Base-by-base conservation (phyloP, 1,139 yeast species). In the Debaryomyces subglobosus region DNA sequence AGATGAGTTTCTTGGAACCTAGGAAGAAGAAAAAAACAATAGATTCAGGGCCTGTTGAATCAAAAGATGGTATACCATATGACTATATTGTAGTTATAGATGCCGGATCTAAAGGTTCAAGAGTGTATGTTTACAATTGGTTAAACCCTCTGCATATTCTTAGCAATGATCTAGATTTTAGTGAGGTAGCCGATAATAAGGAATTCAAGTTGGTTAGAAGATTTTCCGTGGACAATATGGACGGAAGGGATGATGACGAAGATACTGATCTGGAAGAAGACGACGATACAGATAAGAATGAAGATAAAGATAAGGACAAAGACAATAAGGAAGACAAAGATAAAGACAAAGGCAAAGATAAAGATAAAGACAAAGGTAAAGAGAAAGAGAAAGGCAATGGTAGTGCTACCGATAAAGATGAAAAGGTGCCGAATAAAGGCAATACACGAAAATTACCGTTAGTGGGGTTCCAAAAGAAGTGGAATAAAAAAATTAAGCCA, bases 31-130 rank as follows among this genome's bases (percentile, higher is more conserved):
- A 46, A 9, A 42, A 46, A 34, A 36, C 30, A 16, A 43, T 49
- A 23, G 49, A 54, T 18, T 49, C 62, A 1, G 75, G 74, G 3
- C 72, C 76, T 2, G 45, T 69, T 8, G 59, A 56, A 44, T 72
- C 75, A 39, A 57, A 63, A 6, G 63, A 72, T 3, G 79, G 78
- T 0, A 63, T 75, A 1, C 86, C 88, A 0, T 81, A 78, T 53
- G 85, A 85, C 59, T 88, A 86, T 63, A 80, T 88, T 2, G 80
- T 89, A 2, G 77, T 89, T 9, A 82, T 89, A 18, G 96, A 89
- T 61, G 87, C 96, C 0, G 96, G 96, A 0, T 86, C 95, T 1
- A 84, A 83, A 42, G 96, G 96, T 0, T 84, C 95, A 0, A 69
- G 96, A 13, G 87, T 87, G 0, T 86, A 79, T 59, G 78, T 89